Evolutionary conservation across 208 protist genomes (phyloP).

Genomic region (Leishmania tropica): DNA sequence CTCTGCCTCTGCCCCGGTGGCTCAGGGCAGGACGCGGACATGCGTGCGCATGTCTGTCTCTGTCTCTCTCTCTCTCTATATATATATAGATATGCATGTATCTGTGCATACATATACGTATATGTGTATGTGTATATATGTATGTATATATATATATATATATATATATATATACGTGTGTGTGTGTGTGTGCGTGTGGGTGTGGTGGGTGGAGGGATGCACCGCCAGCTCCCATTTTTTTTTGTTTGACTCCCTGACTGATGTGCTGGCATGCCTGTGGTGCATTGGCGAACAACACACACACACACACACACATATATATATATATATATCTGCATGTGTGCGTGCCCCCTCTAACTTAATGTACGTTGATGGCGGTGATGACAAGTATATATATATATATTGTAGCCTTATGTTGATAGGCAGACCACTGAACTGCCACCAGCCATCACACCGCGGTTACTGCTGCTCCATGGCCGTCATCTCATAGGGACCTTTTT

Average conservation of each 20-base stretch:
- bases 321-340: background rate
- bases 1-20: background rate
- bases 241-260: background rate
- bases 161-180: no score
- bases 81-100: no score
- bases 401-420: background rate
- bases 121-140: background rate
- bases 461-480: background rate
- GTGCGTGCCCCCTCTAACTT: background rate
- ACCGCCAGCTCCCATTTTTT: background rate
- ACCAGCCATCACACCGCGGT: background rate
- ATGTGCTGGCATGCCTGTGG: background rate
- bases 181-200: background rate
- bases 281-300: no score
- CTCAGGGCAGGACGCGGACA: background rate
- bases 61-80: no score
- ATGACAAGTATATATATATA: background rate
- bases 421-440: background rate
- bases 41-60: background rate
- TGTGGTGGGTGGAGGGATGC: background rate
- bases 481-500: background rate
- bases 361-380: background rate
- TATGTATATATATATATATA: no score
- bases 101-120: no score
- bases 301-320: background rate